Evolutionary conservation across 148 eudicot species (phyloP).

Genomic region (Polygonum aviculare): DNA sequence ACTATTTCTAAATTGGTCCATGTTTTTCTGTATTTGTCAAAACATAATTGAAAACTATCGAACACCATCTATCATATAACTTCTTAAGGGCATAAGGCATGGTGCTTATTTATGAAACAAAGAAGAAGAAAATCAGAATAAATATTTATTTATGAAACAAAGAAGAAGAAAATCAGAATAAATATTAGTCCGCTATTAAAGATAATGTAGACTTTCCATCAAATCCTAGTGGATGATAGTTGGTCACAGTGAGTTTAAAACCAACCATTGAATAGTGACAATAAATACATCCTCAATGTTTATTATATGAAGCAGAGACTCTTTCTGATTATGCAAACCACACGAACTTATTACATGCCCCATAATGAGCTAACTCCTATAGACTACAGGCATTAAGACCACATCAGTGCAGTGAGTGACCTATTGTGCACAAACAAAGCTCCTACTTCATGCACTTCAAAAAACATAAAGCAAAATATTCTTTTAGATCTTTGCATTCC

Average conservation of each 20-base stretch:
- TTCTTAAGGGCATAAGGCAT: background rate
- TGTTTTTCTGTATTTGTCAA: too few relatives aligned
- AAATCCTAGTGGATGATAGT: background rate
- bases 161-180: background rate
- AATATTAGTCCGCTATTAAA: background rate
- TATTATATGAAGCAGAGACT: background rate
- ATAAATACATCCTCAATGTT: background rate
- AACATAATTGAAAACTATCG: background rate
- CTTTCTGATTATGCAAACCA: background rate
- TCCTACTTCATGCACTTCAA: background rate
- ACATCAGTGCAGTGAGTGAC: background rate
- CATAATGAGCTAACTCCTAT: background rate
- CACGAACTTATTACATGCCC: background rate
- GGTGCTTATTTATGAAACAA: background rate
- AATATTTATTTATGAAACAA: background rate
- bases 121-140: background rate
- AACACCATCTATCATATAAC: background rate
- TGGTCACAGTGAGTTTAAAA: background rate
- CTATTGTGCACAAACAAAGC: background rate
- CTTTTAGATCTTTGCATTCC: background rate
- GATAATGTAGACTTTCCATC: background rate
- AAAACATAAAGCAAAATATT: background rate
- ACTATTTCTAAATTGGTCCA: too few relatives aligned
- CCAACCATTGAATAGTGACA: background rate
- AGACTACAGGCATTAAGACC: background rate